Base-by-base conservation (phyloP, 1,139 yeast species). In the Saccharomycopsis phalli region DNA sequence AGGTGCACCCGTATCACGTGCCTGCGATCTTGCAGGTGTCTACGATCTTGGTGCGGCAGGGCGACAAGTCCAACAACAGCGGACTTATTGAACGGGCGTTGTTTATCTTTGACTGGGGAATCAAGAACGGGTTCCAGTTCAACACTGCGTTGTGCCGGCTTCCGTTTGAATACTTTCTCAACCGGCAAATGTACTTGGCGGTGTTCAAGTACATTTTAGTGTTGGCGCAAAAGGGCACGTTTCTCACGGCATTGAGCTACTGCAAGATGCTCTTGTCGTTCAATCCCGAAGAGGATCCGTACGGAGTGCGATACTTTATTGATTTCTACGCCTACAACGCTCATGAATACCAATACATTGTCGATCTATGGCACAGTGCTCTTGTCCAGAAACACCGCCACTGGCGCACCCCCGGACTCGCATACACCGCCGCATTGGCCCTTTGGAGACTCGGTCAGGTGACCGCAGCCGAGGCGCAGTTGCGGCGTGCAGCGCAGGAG, bases 21-120 rank as follows among this genome's bases (percentile, higher is more conserved):
- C 87, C 81, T 45, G 79, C 91, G 0, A 62, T 84, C n/a, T 61
- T 86, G 34, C 94, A 84, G 59, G 83, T 80, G 1, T 82, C 94
- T 1, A 73, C 79, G 60, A 80, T 83, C 16, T 59, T 82, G 38
- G 68, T 79, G 28, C 70, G 93, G 56, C 91, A 82, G 51, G 94
- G 94, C 23, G 82, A 80, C 48, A 80, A 77, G 40, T 65, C 82
- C 33, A 63, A 81, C 48, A 68, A 88, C 49, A 77, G 74, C 54
- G 84, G 87, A 0, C 61, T 82, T 37, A 63, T 84, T 8, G 95
- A 86, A 52, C 69, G 83, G 48, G 83, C 88, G 3, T 60, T 87
- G 17, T 81, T 84, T 54, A 79, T 81, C 1, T 83, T 81, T 58
- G 95, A 87, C 53, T 66, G 95, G 52, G 73, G 71, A 10, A 58